A percentile compares a stretch with the other conserved stretches of the same genome.
These are phyloP conservation scores for Geosiphon pyriformis DNA, from an alignment of 192 early-diverging fungal species.

Conservation along the genomic window DNA sequence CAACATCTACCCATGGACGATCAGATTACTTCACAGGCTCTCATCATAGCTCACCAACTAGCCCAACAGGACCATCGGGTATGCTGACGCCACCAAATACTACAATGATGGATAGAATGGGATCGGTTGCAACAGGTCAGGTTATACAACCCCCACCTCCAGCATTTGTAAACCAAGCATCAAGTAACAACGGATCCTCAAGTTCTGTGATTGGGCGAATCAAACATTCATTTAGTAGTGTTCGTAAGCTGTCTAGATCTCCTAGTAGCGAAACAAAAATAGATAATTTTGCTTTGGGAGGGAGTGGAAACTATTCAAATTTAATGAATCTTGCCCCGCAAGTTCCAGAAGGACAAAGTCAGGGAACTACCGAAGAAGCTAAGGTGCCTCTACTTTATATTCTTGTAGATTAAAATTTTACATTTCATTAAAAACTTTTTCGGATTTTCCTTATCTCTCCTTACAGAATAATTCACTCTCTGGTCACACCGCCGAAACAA, in stretches of 20 bases:
- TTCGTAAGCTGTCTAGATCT: constrained; percentile 41
- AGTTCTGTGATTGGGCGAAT: constrained; percentile 43
- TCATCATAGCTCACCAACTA: constrained; percentile 28
- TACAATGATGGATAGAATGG: background rate
- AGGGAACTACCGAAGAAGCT: constrained; percentile 1
- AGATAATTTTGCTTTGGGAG: constrained; percentile 13
- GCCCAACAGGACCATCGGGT: background rate
- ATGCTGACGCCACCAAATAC: background rate
- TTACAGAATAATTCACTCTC: too few species aligned
- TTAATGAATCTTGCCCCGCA: background rate
- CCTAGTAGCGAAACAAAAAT: constrained; percentile 37
- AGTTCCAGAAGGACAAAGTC: background rate
- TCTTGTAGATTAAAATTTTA: constrained; percentile 1
- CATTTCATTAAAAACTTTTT: too few species aligned
- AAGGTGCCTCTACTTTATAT: background rate
- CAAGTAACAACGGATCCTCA: constrained; percentile 5
- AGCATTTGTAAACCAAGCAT: constrained; percentile 31
- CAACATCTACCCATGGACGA: constrained; percentile 17
- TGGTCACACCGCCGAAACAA: too few species aligned
- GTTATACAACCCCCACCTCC: constrained; percentile 34
- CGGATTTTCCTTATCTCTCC: too few species aligned
- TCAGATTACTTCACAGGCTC: constrained; percentile 30
- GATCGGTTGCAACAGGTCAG: background rate
- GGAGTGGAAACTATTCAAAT: background rate
- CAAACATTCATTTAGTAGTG: constrained; percentile 32